A percentile compares a stretch with the other conserved stretches of the same genome.
Evolutionary conservation across 495 filamentous ascomycete species (phyloP).

Genomic region (Lophium mytilinum): DNA sequence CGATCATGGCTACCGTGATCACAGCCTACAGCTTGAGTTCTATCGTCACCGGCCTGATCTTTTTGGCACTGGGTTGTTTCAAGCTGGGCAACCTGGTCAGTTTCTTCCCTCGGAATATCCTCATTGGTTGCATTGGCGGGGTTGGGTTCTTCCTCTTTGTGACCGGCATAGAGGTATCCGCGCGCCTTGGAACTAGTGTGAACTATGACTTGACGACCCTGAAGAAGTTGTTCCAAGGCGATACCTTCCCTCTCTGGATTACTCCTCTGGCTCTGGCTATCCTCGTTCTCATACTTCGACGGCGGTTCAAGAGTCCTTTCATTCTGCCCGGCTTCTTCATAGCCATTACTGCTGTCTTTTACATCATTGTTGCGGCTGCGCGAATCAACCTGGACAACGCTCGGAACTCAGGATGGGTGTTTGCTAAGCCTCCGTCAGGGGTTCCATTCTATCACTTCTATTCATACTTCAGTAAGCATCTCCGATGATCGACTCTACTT

Average conservation of each 20-base stretch:
- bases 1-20: conserved; percentile 87
- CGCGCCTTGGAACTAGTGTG: conserved; percentile 73
- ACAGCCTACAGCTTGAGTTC: conserved; percentile 86
- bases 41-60: conserved; percentile 80
- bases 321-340: conserved; percentile 85
- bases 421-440: conserved; percentile 69
- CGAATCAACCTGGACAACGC: conserved; percentile 54
- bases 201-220: conserved; percentile 71
- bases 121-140: conserved; percentile 96
- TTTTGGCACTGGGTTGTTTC: conserved; percentile 81
- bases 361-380: conserved; percentile 62
- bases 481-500: not conserved
- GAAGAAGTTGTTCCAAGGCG: conserved; percentile 55
- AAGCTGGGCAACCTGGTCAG: conserved; percentile 84
- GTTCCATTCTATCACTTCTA: conserved; percentile 98
- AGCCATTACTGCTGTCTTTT: conserved; percentile 70
- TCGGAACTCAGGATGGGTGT: conserved; percentile 76
- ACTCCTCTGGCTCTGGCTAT: conserved; percentile 71
- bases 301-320: conserved; percentile 66
- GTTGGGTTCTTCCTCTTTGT: conserved; percentile 93
- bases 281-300: conserved; percentile 65
- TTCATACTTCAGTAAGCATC: conserved; percentile 70
- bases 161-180: conserved; percentile 92
- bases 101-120: conserved; percentile 90
- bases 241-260: conserved; percentile 75